A percentile compares a stretch with the other conserved stretches of the same genome.
phyloP scores from a whole-genome alignment of 257 asterid genomes.

The Rehmannia glutinosa region DNA sequence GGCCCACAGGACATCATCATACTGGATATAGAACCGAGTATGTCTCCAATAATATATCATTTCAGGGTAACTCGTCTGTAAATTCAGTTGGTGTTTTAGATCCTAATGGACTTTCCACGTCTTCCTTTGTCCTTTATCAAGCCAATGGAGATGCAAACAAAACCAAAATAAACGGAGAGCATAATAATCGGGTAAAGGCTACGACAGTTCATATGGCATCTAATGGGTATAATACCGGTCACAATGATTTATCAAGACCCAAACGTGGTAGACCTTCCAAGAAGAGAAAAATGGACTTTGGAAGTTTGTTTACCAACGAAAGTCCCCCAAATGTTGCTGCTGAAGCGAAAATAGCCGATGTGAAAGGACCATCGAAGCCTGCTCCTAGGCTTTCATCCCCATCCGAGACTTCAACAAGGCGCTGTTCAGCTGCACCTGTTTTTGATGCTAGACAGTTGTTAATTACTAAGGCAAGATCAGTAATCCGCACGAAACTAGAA shows the following conservation, averaged over 20 bases:
- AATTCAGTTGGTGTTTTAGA: constrained; percentile 26
- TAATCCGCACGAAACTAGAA: constrained; percentile 50
- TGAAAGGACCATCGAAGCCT: constrained; percentile 37
- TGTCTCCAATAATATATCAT: constrained; percentile 63
- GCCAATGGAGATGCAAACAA: constrained; percentile 42
- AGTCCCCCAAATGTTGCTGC: constrained; percentile 27
- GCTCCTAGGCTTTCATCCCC: constrained; percentile 37
- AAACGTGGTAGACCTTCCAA: constrained; percentile 80
- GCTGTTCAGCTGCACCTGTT: constrained; percentile 47
- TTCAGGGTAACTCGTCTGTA: constrained; percentile 59
- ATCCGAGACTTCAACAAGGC: constrained; percentile 42
- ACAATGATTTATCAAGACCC: constrained; percentile 31
- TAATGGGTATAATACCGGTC: constrained; percentile 27
- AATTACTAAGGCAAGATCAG: constrained; percentile 66
- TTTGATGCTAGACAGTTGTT: constrained; percentile 68
- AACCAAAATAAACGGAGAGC: constrained; percentile 44
- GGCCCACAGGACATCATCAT: constrained; percentile 52
- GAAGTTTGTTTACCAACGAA: constrained; percentile 32
- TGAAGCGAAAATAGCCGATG: constrained; percentile 33
- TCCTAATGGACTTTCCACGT: constrained; percentile 47
- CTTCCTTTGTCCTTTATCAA: constrained; percentile 45
- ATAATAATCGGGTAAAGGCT: constrained; percentile 29
- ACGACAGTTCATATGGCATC: constrained; percentile 31
- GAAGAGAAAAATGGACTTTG: constrained; percentile 60
- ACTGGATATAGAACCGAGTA: constrained; percentile 51